phyloP scores from a whole-genome alignment of 2,329 filamentous ascomycete species.

The Lecanosticta acicola region DNA sequence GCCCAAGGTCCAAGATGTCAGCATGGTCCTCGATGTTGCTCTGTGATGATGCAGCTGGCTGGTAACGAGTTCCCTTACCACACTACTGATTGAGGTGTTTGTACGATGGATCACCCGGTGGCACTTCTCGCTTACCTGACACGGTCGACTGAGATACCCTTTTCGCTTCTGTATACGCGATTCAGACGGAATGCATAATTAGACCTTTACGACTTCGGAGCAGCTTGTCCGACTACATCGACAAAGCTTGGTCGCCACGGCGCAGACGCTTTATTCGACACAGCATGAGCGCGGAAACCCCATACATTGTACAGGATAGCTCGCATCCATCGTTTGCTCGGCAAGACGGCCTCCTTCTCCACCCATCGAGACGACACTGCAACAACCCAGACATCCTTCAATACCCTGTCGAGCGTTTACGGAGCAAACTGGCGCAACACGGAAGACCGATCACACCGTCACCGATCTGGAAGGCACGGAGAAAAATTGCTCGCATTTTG shows the following conservation, averaged over 20 bases:
- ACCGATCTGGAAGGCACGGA: no score
- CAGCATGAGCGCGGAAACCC: background rate
- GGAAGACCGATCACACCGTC: no score
- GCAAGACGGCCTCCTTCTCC: background rate
- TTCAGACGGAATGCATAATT: slow-evolving; percentile 8
- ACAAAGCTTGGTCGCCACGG: slow-evolving; percentile 8
- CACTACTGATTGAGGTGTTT: slow-evolving; percentile 1
- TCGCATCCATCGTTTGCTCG: background rate
- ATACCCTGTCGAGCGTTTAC: no score
- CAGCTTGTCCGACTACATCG: slow-evolving; percentile 2
- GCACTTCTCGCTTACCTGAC: slow-evolving; percentile 8
- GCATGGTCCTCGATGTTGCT: slow-evolving; percentile 87
- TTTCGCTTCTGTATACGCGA: slow-evolving; percentile 17
- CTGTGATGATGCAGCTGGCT: slow-evolving; percentile 38
- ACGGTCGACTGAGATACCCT: slow-evolving; percentile 20
- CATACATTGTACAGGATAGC: slow-evolving; percentile 9
- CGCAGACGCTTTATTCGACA: background rate
- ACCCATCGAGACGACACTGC: background rate
- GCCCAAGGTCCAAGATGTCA: slow-evolving; percentile 86
- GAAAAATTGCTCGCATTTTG: no score
- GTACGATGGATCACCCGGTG: background rate
- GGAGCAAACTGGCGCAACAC: no score
- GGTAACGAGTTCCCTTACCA: no score
- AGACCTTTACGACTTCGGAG: slow-evolving; percentile 13
- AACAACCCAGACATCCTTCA: background rate